These are phyloP conservation scores for Talaromyces sp. DNA, from an alignment of 2,329 filamentous ascomycete genomes.

Conservation along the genomic window DNA sequence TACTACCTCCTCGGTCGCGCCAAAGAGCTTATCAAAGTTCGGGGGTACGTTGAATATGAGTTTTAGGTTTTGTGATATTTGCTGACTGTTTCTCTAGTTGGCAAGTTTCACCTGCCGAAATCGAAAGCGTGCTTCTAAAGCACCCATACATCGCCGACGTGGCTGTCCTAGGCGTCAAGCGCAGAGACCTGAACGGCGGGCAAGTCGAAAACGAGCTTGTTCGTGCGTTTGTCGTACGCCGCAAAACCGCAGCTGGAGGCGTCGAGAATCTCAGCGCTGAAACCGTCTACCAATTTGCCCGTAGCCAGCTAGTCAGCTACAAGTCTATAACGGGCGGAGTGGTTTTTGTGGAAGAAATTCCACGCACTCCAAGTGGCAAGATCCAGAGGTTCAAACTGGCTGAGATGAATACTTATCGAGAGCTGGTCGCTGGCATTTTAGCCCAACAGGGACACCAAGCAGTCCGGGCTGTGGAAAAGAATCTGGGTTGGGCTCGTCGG, in stretches of 20 bases:
- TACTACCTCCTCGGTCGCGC: constrained; percentile 37
- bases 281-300: constrained; percentile 40
- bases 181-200: constrained; percentile 13
- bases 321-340: constrained; percentile 45
- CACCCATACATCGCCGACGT: constrained; percentile 42
- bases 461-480: not conserved
- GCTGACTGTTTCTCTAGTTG: constrained; percentile 24
- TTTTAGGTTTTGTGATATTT: not conserved
- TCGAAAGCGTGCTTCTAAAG: constrained; percentile 42
- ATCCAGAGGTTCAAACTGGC: constrained; percentile 39
- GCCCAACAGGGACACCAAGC: not conserved
- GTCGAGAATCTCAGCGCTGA: constrained; percentile 27
- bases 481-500: not conserved
- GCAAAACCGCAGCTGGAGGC: constrained; percentile 14
- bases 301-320: constrained; percentile 41
- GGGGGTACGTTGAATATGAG: constrained; percentile 25
- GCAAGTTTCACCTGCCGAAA: constrained; percentile 45
- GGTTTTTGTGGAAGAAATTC: constrained; percentile 45
- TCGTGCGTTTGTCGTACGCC: constrained; percentile 42
- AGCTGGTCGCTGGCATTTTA: constrained; percentile 22
- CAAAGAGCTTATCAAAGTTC: constrained; percentile 44
- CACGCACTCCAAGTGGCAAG: constrained; percentile 47
- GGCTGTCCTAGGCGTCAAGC: constrained; percentile 41
- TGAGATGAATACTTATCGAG: constrained; percentile 35
- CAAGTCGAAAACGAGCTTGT: constrained; percentile 31